Evolutionary conservation across 2,329 filamentous ascomycete genomes (phyloP), one percentile per base, ranked within the genome.

Genomic region (Sporothrix inflata): DNA sequence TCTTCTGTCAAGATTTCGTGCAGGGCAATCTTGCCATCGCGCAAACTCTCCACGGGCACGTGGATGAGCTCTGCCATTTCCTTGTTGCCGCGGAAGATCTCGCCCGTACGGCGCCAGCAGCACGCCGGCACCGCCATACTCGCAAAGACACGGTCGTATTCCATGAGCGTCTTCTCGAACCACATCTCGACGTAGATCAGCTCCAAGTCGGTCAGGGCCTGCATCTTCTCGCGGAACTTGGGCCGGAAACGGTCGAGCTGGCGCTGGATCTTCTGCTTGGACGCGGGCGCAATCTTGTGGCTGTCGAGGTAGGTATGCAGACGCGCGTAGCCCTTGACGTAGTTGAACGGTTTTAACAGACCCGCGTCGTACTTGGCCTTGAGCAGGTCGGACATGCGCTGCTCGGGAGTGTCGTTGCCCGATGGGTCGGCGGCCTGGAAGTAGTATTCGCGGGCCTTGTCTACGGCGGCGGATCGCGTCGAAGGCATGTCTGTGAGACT

Each of bases 101-200:
- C 96, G 11, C 96, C 96, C 0, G 96, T 99, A 78, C 96, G 88
- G 78, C 96, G 88, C 96, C 96, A 99, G 80, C 95, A 97, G 82
- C 96, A 99, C 16, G 96, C 96, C 0, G 96, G 96, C 74, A 99
- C 95, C 1, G 96, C 96, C 96, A 99, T 99, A 80, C 94, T 97
- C 1, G 96, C 96, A 83, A 99, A 99, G 1, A 99, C 94, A 42
- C 96, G 93, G 79, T 99, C 96, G 78, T 98, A 98, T 79, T 98
- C 96, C 92, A 98, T 96, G 76, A 99, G 83, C 75, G 93, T 96
- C 78, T 92, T 90, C 81, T 99, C 96, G 79, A 99, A 98, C 95
- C 96, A 98, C 94, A 98, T 98, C 82, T 99, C 96, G 12, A 98
- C 95, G 73, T 94, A 90, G 38, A 98, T 91, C 34, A 99, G 88